Conservation (phyloP, 1,284 basidiomycete genomes). For the Cutaneotrichosporon cavernicola region DNA sequence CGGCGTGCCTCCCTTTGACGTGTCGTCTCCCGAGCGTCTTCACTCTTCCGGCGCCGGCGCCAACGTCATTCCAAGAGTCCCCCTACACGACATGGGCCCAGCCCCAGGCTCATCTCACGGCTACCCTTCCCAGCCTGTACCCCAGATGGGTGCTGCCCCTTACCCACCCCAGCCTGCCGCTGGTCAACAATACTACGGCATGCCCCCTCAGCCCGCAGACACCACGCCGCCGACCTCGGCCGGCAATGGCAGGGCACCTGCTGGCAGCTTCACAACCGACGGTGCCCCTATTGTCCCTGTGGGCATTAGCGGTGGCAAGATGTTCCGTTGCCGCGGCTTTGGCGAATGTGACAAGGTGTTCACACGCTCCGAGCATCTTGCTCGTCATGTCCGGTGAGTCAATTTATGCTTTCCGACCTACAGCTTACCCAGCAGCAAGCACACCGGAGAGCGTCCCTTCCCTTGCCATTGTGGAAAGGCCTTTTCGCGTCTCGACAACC, state of each 20-base stretch:
- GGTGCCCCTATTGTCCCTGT: slow-evolving; percentile 50
- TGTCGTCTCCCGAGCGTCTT: slow-evolving; percentile 33
- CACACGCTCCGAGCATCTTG: slow-evolving; percentile 88
- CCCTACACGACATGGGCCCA: slow-evolving; percentile 30
- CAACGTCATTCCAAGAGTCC: slow-evolving; percentile 27
- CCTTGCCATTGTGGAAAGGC: slow-evolving; percentile 92
- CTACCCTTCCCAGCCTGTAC: slow-evolving; percentile 41
- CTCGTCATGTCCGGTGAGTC: slow-evolving; percentile 83
- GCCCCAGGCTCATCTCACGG: slow-evolving; percentile 43
- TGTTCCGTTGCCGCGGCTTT: slow-evolving; percentile 91
- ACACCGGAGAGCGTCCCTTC: slow-evolving; percentile 94
- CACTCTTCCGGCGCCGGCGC: slow-evolving; percentile 34
- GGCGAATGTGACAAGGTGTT: slow-evolving; percentile 97
- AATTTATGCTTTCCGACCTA: neutral
- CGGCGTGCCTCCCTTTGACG: slow-evolving; percentile 29
- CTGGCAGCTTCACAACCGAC: slow-evolving; percentile 37
- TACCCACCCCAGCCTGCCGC: slow-evolving; percentile 38
- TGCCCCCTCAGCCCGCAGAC: slow-evolving; percentile 30
- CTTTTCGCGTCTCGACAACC: slow-evolving; percentile 93
- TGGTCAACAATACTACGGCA: slow-evolving; percentile 31
- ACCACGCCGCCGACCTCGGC: slow-evolving; percentile 34
- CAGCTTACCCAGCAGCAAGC: slow-evolving; percentile 65
- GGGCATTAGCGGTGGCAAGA: slow-evolving; percentile 61
- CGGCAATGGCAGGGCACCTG: slow-evolving; percentile 16
- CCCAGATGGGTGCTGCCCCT: slow-evolving; percentile 37